These are phyloP conservation scores for Gnomoniopsis smithogilvyi DNA, from an alignment of 2,329 filamentous ascomycete genomes.

Conservation along the genomic window DNA sequence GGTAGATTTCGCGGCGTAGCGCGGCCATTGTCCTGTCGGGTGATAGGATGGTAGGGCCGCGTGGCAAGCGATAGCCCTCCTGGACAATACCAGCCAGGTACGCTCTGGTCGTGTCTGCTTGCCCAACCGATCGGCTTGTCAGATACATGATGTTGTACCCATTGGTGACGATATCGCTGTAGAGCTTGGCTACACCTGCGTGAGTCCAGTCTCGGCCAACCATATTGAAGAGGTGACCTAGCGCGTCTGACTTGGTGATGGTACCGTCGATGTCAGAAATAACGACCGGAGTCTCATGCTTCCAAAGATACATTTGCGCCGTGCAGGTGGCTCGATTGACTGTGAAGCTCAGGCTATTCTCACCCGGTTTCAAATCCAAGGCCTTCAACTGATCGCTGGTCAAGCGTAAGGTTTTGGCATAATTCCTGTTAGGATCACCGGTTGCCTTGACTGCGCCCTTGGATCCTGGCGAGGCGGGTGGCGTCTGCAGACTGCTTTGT, in stretches of 20 bases:
- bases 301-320: slow-evolving; percentile 93
- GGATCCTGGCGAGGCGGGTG: slow-evolving; percentile 68
- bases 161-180: slow-evolving; percentile 91
- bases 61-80: slow-evolving; percentile 80
- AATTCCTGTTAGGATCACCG: slow-evolving; percentile 73
- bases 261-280: slow-evolving; percentile 99
- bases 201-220: slow-evolving; percentile 98
- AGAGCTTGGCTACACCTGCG: slow-evolving; percentile 91
- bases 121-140: slow-evolving; percentile 88
- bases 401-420: slow-evolving; percentile 91
- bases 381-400: slow-evolving; percentile 94
- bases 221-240: slow-evolving; percentile 93
- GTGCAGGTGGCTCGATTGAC: slow-evolving; percentile 92
- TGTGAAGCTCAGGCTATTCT: slow-evolving; percentile 92
- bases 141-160: slow-evolving; percentile 99
- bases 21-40: slow-evolving; percentile 95
- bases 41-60: slow-evolving; percentile 90
- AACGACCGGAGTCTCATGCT: slow-evolving; percentile 84
- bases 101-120: slow-evolving; percentile 83
- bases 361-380: slow-evolving; percentile 76
- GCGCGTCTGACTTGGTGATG: slow-evolving; percentile 94
- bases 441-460: slow-evolving; percentile 35
- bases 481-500: slow-evolving; percentile 52
- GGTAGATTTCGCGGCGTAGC: slow-evolving; percentile 84
- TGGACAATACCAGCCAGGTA: slow-evolving; percentile 90